phyloP scores from a whole-genome alignment of 75 land plant genomes.

The Picea sitchensis region DNA sequence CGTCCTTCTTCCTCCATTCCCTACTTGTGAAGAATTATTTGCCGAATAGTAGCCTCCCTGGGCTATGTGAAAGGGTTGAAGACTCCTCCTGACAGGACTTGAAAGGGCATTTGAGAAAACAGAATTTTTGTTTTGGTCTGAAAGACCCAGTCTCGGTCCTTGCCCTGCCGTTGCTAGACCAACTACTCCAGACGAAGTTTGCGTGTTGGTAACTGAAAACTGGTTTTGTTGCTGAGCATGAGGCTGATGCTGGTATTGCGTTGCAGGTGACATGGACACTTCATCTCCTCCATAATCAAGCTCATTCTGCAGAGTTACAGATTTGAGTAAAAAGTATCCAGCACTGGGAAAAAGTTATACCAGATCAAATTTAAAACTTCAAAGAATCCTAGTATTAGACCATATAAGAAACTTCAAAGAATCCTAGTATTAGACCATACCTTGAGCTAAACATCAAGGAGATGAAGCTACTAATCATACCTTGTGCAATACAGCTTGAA shows the following conservation, averaged over 20 bases:
- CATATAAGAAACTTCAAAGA: neutral
- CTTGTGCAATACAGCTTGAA: too few relatives aligned
- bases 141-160: slow-evolving; percentile 15
- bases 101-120: slow-evolving; percentile 65
- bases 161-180: slow-evolving; percentile 27
- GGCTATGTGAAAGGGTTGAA: slow-evolving; percentile 46
- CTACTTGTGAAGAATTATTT: slow-evolving; percentile 11
- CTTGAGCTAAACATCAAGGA: too few relatives aligned
- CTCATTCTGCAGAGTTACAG: slow-evolving; percentile 5
- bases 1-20: slow-evolving; percentile 27
- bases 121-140: slow-evolving; percentile 41
- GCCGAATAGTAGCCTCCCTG: slow-evolving; percentile 34
- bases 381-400: neutral
- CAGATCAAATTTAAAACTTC: neutral
- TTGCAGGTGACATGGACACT: slow-evolving; percentile 47
- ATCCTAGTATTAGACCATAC: too few relatives aligned
- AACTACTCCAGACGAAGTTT: slow-evolving; percentile 16
- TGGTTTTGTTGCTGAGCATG: slow-evolving; percentile 31
- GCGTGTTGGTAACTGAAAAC: slow-evolving; percentile 10
- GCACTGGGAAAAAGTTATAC: neutral
- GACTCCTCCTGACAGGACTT: slow-evolving; percentile 50
- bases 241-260: slow-evolving; percentile 36
- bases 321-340: neutral
- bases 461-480: too few relatives aligned
- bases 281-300: slow-evolving; percentile 61